Evolutionary conservation across 78 protist species (phyloP), one percentile per base, ranked within the genome.

Genomic region (Trichosphaerium sp.): DNA sequence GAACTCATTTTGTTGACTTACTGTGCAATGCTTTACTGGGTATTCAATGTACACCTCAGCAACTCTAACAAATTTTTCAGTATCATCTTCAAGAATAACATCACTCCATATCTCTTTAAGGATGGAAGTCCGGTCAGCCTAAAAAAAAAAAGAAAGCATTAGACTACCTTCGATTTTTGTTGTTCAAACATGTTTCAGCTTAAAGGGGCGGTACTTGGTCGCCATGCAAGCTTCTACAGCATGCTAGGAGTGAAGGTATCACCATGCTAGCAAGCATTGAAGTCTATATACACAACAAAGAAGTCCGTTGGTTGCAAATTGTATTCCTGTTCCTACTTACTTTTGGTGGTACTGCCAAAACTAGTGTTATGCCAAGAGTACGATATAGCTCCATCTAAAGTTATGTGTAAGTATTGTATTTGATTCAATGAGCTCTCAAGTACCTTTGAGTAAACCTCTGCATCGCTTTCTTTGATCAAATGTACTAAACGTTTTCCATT

Each of bases 1-100:
- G 41, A 26, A 4, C n/a, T 40, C 37, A 18, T 65, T 44, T 8
- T 65, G 6, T 5, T 44, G 40, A 78, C 71, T n/a, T 38, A 82
- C 71, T n/a, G 72, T 6, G 49, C 84, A 83, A 69, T 85, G 80
- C 70, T 80, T 85, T 68, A 75, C 65, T 29, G 83, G 77, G 41
- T 74, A 80, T 66, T 83, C 91, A 37, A 85, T 85, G 38, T 68
- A 85, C 18, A 79, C 84, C 35, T 83, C 88, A 25, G 91, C 84
- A 15, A 83, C 75, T 5, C 48, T 21, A 25, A 85, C 63, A 49
- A 72, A 85, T 39, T 71, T 81, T 26, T 55, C 68, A 10, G 82
- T 72, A 23, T 82, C 65, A 47, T 61, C 76, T 56, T 83, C 60
- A 31, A 57, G 32, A 18, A 57, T 31, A 12, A 84, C 78, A 14